Conservation (phyloP, 345 rosid species). For the Carallia brachiata region DNA sequence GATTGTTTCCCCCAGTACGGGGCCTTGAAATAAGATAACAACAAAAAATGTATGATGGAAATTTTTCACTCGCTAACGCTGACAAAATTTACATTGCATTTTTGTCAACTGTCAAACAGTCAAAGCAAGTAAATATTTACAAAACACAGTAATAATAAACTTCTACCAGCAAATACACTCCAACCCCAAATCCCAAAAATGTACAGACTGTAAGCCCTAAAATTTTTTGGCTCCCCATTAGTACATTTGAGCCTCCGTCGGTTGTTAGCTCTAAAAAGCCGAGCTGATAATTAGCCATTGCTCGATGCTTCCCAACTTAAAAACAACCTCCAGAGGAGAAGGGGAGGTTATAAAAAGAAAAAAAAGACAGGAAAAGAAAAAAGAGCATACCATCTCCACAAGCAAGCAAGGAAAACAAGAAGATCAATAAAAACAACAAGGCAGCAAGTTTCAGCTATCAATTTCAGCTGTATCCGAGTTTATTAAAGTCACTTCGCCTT, state of each 20-base stretch:
- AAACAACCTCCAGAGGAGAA: conserved; percentile 17
- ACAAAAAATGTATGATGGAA: neutral
- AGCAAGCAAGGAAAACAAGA: conserved; percentile 13
- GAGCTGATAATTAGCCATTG: conserved; percentile 32
- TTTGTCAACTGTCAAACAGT: conserved; percentile 1
- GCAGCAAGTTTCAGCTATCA: conserved; percentile 23
- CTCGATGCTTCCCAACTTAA: conserved; percentile 10
- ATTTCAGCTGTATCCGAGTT: conserved; percentile 50
- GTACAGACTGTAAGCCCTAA: conserved; percentile 29
- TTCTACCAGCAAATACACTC: neutral
- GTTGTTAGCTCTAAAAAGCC: conserved; percentile 42
- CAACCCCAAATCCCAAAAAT: conserved; percentile 13
- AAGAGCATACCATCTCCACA: conserved; percentile 8
- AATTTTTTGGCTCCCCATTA: conserved; percentile 8
- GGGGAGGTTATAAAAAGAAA: no score
- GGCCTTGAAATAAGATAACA: neutral
- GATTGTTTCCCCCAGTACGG: neutral
- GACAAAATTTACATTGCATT: conserved; percentile 16
- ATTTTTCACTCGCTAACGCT: conserved; percentile 2
- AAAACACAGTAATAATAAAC: conserved; percentile 12
- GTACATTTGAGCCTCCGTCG: conserved; percentile 4
- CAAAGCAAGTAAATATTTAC: conserved; percentile 32
- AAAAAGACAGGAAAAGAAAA: neutral
- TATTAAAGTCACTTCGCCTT: conserved; percentile 28
- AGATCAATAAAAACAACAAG: neutral